A percentile compares a stretch with the other conserved stretches of the same genome.
Conservation (phyloP, 2,329 filamentous ascomycete genomes). For the Diaporthe eres region DNA sequence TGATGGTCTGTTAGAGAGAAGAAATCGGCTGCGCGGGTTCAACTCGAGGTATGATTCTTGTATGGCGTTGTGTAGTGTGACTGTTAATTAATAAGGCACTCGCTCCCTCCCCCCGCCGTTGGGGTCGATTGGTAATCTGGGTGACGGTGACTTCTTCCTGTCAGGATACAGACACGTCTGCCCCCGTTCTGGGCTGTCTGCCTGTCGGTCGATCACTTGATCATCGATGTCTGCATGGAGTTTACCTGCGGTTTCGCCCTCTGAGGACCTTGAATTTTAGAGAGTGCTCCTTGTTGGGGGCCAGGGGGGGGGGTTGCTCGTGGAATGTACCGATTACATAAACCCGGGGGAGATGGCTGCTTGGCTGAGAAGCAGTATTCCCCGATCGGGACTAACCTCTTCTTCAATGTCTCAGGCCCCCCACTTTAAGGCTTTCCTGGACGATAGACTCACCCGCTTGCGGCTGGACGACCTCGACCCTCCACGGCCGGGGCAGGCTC, state of each 20-base stretch:
- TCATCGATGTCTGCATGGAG: not conserved
- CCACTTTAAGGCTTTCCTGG: not conserved
- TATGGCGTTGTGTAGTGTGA: not conserved
- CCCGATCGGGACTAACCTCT: not conserved
- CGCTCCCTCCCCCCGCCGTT: not conserved
- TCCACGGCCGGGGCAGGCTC: conserved; percentile 2
- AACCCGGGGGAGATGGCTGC: not conserved
- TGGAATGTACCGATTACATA: not conserved
- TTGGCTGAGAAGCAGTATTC: not conserved
- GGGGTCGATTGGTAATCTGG: conserved; percentile 10
- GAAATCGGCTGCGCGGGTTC: not conserved
- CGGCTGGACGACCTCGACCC: not conserved
- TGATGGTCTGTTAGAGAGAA: not conserved
- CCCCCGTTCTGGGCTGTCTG: not conserved
- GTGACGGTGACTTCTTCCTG: not conserved
- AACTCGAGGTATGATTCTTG: not conserved
- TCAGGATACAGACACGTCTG: not conserved
- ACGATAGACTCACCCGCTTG: not conserved
- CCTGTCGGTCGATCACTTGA: not conserved
- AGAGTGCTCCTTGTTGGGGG: not conserved
- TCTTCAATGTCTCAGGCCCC: not conserved
- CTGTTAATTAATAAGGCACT: not conserved
- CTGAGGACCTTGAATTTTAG: not conserved
- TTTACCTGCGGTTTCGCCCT: not conserved
- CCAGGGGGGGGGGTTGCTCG: not conserved